Evolutionary conservation across 345 rosid species (phyloP).

Genomic region (Gossypium ekmanianum): DNA sequence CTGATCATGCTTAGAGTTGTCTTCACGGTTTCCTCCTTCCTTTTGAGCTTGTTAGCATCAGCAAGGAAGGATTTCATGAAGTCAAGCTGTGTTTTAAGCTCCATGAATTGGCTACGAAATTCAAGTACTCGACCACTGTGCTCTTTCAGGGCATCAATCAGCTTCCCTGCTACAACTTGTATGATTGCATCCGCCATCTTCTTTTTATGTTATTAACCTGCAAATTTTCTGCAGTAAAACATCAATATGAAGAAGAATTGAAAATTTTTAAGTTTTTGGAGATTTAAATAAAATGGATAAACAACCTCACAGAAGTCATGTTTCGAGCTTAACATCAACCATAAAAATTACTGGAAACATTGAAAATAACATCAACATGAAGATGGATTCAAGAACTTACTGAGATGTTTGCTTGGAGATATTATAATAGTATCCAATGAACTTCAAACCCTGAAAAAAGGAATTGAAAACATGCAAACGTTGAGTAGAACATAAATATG

Average conservation of each 20-base stretch:
- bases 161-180: slow-evolving; percentile 13
- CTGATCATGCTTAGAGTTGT: slow-evolving; percentile 12
- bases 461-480: not conserved
- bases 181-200: slow-evolving; percentile 16
- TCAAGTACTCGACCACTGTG: slow-evolving; percentile 5
- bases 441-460: slow-evolving; percentile 1
- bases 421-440: slow-evolving; percentile 2
- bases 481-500: not conserved
- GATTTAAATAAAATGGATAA: not conserved
- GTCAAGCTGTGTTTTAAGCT: slow-evolving; percentile 19
- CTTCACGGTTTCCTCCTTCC: slow-evolving; percentile 1
- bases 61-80: slow-evolving; percentile 19
- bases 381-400: not conserved
- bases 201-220: not conserved
- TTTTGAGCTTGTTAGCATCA: slow-evolving; percentile 15
- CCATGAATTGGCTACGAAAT: slow-evolving; percentile 19
- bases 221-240: not conserved
- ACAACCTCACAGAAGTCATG: too few relatives aligned
- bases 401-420: not conserved
- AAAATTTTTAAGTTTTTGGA: not conserved
- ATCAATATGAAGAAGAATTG: not conserved
- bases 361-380: not conserved
- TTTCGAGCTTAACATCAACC: too few relatives aligned
- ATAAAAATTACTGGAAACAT: not conserved
- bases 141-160: slow-evolving; percentile 13